Conservation (phyloP, 108 stramenopile species). For the Cyclotella cryptica region DNA sequence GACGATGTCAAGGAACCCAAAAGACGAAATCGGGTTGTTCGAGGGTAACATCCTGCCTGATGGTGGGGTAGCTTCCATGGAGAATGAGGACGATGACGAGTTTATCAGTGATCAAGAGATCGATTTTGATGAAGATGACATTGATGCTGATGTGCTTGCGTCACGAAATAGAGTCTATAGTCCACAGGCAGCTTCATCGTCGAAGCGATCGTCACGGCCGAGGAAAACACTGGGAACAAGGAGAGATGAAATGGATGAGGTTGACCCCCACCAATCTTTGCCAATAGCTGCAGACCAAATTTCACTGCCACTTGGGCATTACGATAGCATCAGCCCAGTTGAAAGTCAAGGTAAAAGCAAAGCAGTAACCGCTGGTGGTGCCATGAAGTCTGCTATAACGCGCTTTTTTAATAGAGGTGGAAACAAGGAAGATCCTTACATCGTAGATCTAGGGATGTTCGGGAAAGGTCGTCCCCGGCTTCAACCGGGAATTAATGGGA, state of each 20-base stretch:
- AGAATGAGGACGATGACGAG: slow-evolving; percentile 79
- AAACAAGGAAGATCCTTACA: slow-evolving; percentile 82
- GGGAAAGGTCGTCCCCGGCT: slow-evolving; percentile 89
- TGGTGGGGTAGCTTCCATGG: slow-evolving; percentile 30
- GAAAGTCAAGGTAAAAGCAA: slow-evolving; percentile 50
- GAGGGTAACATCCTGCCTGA: slow-evolving; percentile 52
- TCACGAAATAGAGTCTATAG: slow-evolving; percentile 75
- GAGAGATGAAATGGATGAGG: slow-evolving; percentile 25
- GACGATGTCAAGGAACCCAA: slow-evolving; percentile 61
- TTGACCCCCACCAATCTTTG: slow-evolving; percentile 3
- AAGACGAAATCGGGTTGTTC: slow-evolving; percentile 37
- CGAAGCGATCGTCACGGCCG: slow-evolving; percentile 29
- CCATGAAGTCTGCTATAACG: slow-evolving; percentile 89
- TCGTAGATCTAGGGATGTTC: slow-evolving; percentile 91
- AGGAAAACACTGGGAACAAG: slow-evolving; percentile 53
- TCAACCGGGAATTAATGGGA: slow-evolving; percentile 87
- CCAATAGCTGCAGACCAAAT: slow-evolving; percentile 26
- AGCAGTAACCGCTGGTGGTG: slow-evolving; percentile 82
- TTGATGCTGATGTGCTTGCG: slow-evolving; percentile 90
- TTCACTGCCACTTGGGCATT: slow-evolving; percentile 30
- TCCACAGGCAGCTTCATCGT: slow-evolving; percentile 33
- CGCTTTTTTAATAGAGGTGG: slow-evolving; percentile 90
- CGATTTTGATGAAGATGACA: slow-evolving; percentile 76
- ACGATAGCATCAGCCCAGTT: slow-evolving; percentile 30
- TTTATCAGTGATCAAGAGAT: slow-evolving; percentile 73